Evolutionary conservation across 2,329 filamentous ascomycete species (phyloP).

Genomic region (Neonectria punicea): DNA sequence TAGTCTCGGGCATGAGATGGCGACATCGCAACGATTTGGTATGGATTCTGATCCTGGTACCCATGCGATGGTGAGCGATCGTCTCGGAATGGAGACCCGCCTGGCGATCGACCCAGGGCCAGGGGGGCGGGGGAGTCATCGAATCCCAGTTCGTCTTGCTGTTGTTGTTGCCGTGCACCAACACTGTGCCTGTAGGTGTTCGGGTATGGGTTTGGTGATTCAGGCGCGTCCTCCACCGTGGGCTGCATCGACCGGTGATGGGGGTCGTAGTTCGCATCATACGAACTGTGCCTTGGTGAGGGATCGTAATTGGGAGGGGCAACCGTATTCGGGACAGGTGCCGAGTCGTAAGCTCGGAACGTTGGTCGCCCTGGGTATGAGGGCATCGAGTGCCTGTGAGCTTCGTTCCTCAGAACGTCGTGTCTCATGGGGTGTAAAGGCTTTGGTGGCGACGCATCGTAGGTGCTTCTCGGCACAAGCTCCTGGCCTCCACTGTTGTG

Average conservation of each 20-base stretch:
- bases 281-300: slow-evolving; percentile 60
- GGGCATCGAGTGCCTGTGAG: slow-evolving; percentile 62
- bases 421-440: slow-evolving; percentile 64
- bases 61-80: slow-evolving; percentile 39
- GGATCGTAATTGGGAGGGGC: slow-evolving; percentile 49
- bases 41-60: slow-evolving; percentile 38
- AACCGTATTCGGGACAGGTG: slow-evolving; percentile 49
- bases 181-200: slow-evolving; percentile 42
- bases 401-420: slow-evolving; percentile 67
- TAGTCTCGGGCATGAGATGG: slow-evolving; percentile 11
- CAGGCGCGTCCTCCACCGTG: slow-evolving; percentile 72
- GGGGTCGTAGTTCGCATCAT: slow-evolving; percentile 59
- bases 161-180: slow-evolving; percentile 29
- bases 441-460: slow-evolving; percentile 56
- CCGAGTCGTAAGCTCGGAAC: slow-evolving; percentile 63
- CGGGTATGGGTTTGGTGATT: slow-evolving; percentile 53
- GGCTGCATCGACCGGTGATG: slow-evolving; percentile 67
- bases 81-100: slow-evolving; percentile 34
- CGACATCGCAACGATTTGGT: slow-evolving; percentile 30
- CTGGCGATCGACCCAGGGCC: slow-evolving; percentile 51
- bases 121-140: slow-evolving; percentile 56
- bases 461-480: slow-evolving; percentile 51
- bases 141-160: slow-evolving; percentile 53
- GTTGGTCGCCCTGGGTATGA: slow-evolving; percentile 65
- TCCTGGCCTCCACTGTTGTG: slow-evolving; percentile 59